Base-by-base conservation (phyloP, 345 rosid genomes). In the Citrus hindsii region DNA sequence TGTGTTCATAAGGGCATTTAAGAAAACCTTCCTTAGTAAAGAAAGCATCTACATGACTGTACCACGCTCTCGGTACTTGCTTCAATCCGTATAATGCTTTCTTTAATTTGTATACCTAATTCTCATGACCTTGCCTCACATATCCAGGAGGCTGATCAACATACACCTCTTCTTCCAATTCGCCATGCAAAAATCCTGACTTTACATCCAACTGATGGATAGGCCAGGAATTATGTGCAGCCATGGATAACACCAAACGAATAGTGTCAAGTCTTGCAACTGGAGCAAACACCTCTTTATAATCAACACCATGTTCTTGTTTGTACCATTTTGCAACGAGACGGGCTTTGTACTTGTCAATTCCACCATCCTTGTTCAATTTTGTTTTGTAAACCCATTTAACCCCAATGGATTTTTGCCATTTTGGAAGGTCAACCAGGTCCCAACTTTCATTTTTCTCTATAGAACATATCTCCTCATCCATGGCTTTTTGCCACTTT, bases 381-480 rank as follows among this genome's bases (percentile, higher is more conserved):
- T 70, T 69, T 16, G 27, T 77, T 27, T 69, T 69, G 0, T n/a
- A 69, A 3, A 77, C n/a, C 70, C 37, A 70, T 16, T 77, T 60
- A 2, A 77, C 16, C 10, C 63, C 12, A 22, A 61, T 30, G 1
- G 6, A 5, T 7, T 73, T 73, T 0, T 42, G 2, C 6, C n/a
- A n/a, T 77, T 22, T 18, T 9, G 7, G 1, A 25, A 12, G 19
- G 28, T 61, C 19, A 1, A 10, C 18, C 0, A 61, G 33, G 9
- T 61, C 32, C 8, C 3, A 61, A 25, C 18, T 12, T 24, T 25
- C 12, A 9, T 24, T 60, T 5, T 61, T 69, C 35, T 76, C 38
- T 8, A 68, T 68, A 2, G 32, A 13, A 1, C 9, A 4, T 9
- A 70, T 77, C 9, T 77, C 48, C 0, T 28, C 61, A 59, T 77